Evolutionary conservation across 257 asterid genomes (phyloP), one percentile per base, ranked within the genome.

Genomic region (Orobanche coerulescens): DNA sequence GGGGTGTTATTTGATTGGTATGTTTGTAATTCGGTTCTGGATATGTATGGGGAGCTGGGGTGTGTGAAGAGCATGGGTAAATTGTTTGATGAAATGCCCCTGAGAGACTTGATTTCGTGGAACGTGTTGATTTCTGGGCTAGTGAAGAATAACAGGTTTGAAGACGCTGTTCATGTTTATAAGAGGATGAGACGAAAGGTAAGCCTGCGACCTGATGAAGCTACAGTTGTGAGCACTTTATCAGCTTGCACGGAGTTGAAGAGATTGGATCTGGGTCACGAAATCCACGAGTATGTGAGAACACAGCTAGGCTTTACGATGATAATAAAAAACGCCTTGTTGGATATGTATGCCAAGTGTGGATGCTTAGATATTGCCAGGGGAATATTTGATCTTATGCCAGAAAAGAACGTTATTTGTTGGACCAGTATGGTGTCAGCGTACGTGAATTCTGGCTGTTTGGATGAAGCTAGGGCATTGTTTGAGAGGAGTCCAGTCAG

Each of bases 281-380:
- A 78, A 60, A 81, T 90, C 53, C 90, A 87, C 58, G 81, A 72
- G 10, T 83, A 81, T 60, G 86, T 82, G 39, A 66, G 58, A 36
- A 71, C 62, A 12, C 76, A 68, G 37, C 68, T 87, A 42, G 81
- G 81, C 13, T 72, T 76, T 69, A 87, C 93, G 10, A 48, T 70
- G 57, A 78, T 66, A 48, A 87, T 90, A 39, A 79, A 83, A 66
- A 87, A 87, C 64, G 83, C 97, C 14, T 55, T 87, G 68, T 61
- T 90, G 76, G 87, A 87, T 73, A 90, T 90, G 97, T 87, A 84
- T 76, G 88, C 82, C n/a, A 90, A 85, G 70, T 84, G 96, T 49
- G 94, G 96, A n/a, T 78, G 76, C 64, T 76, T 83, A 61, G 79
- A 68, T 47, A 48, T 61, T 31, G 97, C 97, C 2, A 69, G 89